A percentile compares a stretch with the other conserved stretches of the same genome.
These are phyloP conservation scores for Paralagenidium karlingii DNA, from an alignment of 352 stramenopile genomes.

Conservation along the genomic window DNA sequence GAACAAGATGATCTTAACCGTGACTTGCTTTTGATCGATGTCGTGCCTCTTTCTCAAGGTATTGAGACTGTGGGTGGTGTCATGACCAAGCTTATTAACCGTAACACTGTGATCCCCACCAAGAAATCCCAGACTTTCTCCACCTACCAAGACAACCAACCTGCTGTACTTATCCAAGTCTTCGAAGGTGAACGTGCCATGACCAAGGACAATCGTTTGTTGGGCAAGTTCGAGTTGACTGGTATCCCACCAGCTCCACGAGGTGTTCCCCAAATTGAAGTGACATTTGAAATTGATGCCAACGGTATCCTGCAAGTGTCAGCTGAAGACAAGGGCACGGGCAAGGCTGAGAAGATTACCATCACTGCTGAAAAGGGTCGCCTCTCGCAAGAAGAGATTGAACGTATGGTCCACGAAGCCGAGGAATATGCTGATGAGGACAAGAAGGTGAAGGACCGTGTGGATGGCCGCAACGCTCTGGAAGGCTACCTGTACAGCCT, in stretches of 20 bases:
- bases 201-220: constrained; percentile 98
- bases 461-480: constrained; percentile 94
- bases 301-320: constrained; percentile 99
- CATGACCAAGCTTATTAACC: constrained; percentile 99
- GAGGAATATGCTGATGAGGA: constrained; percentile 98
- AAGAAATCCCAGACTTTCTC: constrained; percentile 99
- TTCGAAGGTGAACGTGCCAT: constrained; percentile 99
- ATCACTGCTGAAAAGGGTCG: constrained; percentile 98
- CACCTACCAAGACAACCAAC: constrained; percentile 99
- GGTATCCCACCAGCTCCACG: constrained; percentile 95
- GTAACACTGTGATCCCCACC: constrained; percentile 96
- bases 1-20: constrained; percentile 85
- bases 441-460: constrained; percentile 94
- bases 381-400: constrained; percentile 97
- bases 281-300: constrained; percentile 98
- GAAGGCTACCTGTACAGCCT: constrained; percentile 96
- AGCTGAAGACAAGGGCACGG: constrained; percentile 98
- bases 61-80: constrained; percentile 98
- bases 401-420: constrained; percentile 98
- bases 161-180: constrained; percentile 80
- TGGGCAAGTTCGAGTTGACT: constrained; percentile 99
- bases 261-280: constrained; percentile 98
- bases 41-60: constrained; percentile 95
- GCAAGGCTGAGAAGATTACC: constrained; percentile 96
- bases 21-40: constrained; percentile 96